These are phyloP conservation scores for Solanum paucissectum DNA, from an alignment of 257 asterid species.

Conservation along the genomic window DNA sequence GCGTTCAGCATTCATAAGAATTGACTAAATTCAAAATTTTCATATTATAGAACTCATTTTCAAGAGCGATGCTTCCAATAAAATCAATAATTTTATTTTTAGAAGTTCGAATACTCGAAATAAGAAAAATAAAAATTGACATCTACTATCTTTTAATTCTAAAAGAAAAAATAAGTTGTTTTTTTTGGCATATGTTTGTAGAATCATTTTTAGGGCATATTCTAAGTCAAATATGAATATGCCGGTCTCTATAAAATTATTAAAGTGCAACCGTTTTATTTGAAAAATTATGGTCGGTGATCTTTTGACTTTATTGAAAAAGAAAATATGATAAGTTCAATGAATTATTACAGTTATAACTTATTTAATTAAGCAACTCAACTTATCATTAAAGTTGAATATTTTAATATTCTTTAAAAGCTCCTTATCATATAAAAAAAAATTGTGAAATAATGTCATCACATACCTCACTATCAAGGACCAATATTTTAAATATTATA, in stretches of 20 bases:
- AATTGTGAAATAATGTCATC: not conserved
- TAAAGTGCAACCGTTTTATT: not conserved
- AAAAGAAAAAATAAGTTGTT: not conserved
- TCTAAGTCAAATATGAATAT: not conserved
- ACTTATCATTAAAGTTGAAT: not conserved
- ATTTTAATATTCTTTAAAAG: not conserved
- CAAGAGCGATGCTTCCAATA: not conserved
- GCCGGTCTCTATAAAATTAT: not conserved
- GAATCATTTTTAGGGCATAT: not conserved
- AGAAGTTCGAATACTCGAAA: not conserved
- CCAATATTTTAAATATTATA: not conserved
- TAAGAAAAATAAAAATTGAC: too few species aligned
- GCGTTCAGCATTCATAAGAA: rapidly evolving
- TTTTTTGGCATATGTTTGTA: not conserved
- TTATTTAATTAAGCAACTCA: not conserved
- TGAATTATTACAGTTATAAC: not conserved
- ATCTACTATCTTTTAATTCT: too few species aligned
- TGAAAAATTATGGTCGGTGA: not conserved
- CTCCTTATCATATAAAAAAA: not conserved
- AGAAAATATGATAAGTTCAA: not conserved
- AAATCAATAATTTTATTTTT: not conserved
- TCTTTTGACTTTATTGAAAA: not conserved
- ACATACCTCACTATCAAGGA: not conserved
- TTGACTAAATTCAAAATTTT: not conserved
- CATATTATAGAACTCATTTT: not conserved